phyloP scores from a whole-genome alignment of 371 early-diverging fungal species.

The Zancudomyces culisetae region DNA sequence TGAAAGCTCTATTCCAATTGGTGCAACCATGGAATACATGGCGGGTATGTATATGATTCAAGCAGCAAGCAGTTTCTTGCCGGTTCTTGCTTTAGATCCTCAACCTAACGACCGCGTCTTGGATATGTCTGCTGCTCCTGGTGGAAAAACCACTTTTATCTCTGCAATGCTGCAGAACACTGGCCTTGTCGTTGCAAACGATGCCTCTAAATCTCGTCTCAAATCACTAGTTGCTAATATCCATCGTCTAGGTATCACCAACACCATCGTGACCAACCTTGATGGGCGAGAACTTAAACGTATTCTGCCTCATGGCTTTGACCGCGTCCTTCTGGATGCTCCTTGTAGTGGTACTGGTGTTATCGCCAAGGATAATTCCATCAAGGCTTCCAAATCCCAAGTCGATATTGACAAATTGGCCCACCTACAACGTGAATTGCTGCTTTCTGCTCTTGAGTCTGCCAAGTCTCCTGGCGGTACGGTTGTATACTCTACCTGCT shows the following conservation, averaged over 20 bases:
- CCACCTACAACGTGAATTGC: constrained; percentile 87
- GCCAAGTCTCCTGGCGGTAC: constrained; percentile 84
- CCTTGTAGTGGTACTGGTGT: constrained; percentile 99
- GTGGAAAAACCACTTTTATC: constrained; percentile 95
- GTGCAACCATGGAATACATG: constrained; percentile 98
- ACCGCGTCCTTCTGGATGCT: constrained; percentile 95
- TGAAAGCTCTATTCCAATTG: constrained; percentile 77
- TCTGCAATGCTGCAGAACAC: constrained; percentile 96
- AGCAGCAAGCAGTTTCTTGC: constrained; percentile 93
- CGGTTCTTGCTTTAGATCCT: constrained; percentile 93
- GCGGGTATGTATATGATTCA: constrained; percentile 99
- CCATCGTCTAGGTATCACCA: constrained; percentile 86
- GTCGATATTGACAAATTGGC: constrained; percentile 81
- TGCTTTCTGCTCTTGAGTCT: constrained; percentile 93
- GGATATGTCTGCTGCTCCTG: constrained; percentile 99
- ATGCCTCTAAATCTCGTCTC: constrained; percentile 85
- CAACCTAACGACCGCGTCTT: constrained; percentile 84
- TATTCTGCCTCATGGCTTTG: constrained; percentile 90
- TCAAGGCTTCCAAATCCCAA: constrained; percentile 85
- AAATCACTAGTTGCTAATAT: constrained; percentile 86
- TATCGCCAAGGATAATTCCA: constrained; percentile 93
- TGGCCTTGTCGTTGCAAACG: constrained; percentile 94
- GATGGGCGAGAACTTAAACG: constrained; percentile 92
- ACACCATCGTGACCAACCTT: constrained; percentile 89
- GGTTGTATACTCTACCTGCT: constrained; percentile 98